Conservation (phyloP, 148 eudicot genomes). For the Pharnaceum exiguum region DNA sequence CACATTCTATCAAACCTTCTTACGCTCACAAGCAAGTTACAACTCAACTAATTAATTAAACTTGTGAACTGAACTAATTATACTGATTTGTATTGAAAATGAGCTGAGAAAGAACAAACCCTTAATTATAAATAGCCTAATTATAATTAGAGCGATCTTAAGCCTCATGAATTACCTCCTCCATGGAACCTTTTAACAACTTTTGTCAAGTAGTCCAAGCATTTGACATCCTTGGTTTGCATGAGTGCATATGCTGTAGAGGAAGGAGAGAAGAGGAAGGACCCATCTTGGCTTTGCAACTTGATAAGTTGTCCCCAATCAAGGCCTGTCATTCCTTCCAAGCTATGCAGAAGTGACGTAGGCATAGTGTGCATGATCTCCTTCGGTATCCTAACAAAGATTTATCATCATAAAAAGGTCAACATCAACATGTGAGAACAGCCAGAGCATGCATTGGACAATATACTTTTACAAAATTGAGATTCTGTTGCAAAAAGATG, state of each 20-base stretch:
- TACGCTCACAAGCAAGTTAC: too few species aligned
- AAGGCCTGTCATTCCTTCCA: slow-evolving; percentile 75
- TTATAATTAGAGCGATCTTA: too few species aligned
- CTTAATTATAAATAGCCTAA: too few species aligned
- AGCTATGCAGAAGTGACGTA: slow-evolving; percentile 78
- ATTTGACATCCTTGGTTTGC: slow-evolving; percentile 61
- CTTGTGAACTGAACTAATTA: too few species aligned
- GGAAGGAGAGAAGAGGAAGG: slow-evolving; percentile 87
- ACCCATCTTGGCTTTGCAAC: slow-evolving; percentile 74
- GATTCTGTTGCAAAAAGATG: slow-evolving; percentile 9
- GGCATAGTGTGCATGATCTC: slow-evolving; percentile 70
- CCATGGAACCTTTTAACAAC: slow-evolving; percentile 61
- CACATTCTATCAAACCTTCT: too few species aligned
- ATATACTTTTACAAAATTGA: slow-evolving; percentile 2
- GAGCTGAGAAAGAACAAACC: too few species aligned
- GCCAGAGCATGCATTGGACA: slow-evolving; percentile 22
- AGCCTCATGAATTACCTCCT: too few species aligned
- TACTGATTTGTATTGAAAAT: too few species aligned
- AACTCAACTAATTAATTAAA: too few species aligned
- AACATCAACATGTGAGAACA: slow-evolving; percentile 17
- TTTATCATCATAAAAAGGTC: slow-evolving; percentile 13
- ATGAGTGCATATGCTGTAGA: slow-evolving; percentile 96
- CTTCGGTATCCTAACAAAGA: slow-evolving; percentile 66
- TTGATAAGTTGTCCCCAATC: slow-evolving; percentile 75
- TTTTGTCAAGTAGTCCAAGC: slow-evolving; percentile 55